Conservation (phyloP, 495 filamentous ascomycete species). For the Lichenothelia convexa region DNA sequence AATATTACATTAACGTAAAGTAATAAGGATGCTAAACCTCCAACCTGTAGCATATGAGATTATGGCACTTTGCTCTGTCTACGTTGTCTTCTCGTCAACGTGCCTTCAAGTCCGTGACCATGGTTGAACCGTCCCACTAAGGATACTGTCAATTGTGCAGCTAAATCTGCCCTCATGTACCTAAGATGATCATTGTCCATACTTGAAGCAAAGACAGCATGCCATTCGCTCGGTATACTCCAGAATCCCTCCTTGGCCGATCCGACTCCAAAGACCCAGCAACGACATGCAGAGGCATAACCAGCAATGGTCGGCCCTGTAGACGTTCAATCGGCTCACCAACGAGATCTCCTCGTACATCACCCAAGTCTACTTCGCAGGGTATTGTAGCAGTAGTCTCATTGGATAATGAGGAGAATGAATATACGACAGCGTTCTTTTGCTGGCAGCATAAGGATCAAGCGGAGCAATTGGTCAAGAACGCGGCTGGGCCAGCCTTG, state of each 20-base stretch:
- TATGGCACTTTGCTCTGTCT: no score
- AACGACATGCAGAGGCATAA: constrained; percentile 78
- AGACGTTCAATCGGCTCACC: constrained; percentile 41
- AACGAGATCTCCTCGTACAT: constrained; percentile 20
- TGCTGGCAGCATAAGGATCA: constrained; percentile 96
- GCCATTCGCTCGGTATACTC: constrained; percentile 66
- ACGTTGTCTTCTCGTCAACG: no score
- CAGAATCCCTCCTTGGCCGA: constrained; percentile 59
- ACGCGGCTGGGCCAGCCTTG: constrained; percentile 12
- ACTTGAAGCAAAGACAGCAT: constrained; percentile 22
- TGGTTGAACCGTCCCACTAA: no score
- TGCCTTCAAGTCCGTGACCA: no score
- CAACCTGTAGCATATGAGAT: no score
- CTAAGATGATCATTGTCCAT: neutral
- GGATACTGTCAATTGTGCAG: no score
- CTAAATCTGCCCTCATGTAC: neutral
- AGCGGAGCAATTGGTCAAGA: constrained; percentile 25
- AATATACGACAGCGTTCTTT: constrained; percentile 39
- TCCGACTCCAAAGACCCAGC: constrained; percentile 68
- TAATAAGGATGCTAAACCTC: no score
- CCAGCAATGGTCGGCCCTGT: constrained; percentile 57
- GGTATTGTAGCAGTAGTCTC: constrained; percentile 23
- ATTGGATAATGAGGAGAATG: constrained; percentile 22
- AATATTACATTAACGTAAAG: no score
- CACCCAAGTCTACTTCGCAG: constrained; percentile 9